Base-by-base conservation (phyloP, 163 green algal species). In the Chlorella variabilis region DNA sequence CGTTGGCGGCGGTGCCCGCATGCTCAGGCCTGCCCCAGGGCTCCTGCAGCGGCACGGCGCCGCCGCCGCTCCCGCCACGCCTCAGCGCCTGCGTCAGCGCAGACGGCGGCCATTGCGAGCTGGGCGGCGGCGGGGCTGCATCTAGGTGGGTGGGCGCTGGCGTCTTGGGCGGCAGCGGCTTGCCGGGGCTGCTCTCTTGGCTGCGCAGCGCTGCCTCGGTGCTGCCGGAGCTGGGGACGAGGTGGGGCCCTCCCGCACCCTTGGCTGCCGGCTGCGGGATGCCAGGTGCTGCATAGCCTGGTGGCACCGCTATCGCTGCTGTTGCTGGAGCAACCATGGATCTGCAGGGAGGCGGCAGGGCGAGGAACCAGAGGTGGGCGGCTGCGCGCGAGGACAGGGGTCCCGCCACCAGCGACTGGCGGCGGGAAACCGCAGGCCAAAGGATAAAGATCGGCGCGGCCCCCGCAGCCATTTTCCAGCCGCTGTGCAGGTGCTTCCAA, bases 161-260 rank as follows among this genome's bases (percentile, higher is more conserved):
- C 66, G 76, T 76, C 76, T 69, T 67, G 34, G 66, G 76, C 18
- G 67, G 76, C 36, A 75, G 76, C 27, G 49, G 49, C 41, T 83
- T 83, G 61, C 27, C 63, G 5, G 76, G 76, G 76, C 66, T 77
- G 39, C 36, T 66, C 61, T 77, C 34, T 21, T 69, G 63, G 61
- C 76, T 68, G 38, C 11, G 45, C 6, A 15, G 45, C 68, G n/a
- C 31, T 31, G 18, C 18, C 27, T 38, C 18, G 61, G 15, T 33
- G 4, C 33, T 25, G 41, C 42, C 23, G 54, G n/a, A n/a, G n/a
- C n/a, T n/a, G n/a, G n/a, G n/a, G n/a, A n/a, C n/a, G n/a, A n/a
- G n/a, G 51, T n/a, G 51, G 45, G 11, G 15, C 45, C 45, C 11
- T 15, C 45, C 45, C 45, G 45, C 45, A 54, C 15, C 45, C 45